phyloP scores from a whole-genome alignment of 495 filamentous ascomycete species.

The Talaromyces trachyspermus region DNA sequence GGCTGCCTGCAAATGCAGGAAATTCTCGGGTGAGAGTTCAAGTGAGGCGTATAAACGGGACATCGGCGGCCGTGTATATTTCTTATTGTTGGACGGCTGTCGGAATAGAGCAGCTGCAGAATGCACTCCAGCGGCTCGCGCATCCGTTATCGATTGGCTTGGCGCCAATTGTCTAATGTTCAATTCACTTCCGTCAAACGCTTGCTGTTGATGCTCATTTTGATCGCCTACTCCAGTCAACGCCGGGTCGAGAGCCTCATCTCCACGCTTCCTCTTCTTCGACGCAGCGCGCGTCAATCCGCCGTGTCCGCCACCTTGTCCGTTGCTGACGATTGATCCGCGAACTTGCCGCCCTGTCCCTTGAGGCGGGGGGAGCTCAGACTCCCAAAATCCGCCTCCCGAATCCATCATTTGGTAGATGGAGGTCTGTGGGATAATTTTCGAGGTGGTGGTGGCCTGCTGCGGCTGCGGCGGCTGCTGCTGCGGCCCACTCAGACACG shows the following conservation, averaged over 20 bases:
- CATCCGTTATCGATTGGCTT: conserved; percentile 33
- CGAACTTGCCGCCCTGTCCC: conserved; percentile 21
- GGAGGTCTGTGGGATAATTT: conserved; percentile 31
- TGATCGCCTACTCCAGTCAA: conserved; percentile 26
- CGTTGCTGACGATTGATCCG: conserved; percentile 30
- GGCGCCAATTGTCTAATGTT: conserved; percentile 29
- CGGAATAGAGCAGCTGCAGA: conserved; percentile 54
- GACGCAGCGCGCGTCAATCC: conserved; percentile 51
- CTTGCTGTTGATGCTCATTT: conserved; percentile 19
- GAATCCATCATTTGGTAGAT: conserved; percentile 38
- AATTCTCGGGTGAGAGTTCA: conserved; percentile 50
- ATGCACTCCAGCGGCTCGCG: conserved; percentile 46
- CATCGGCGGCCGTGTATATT: conserved; percentile 56
- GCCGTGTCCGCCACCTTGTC: conserved; percentile 79
- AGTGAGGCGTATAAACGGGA: conserved; percentile 53
- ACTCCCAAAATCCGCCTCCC: conserved; percentile 30
- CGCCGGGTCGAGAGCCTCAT: conserved; percentile 40
- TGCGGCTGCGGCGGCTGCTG: conserved; percentile 29
- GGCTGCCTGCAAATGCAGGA: conserved; percentile 50
- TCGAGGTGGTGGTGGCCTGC: conserved; percentile 34
- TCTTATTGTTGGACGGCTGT: conserved; percentile 45
- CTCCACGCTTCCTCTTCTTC: conserved; percentile 38
- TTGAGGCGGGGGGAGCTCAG: conserved; percentile 24
- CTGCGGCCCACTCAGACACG: conserved; percentile 35
- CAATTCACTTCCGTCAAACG: conserved; percentile 23